Conservation (phyloP, 1,284 basidiomycete species). For the Naganishia albida region DNA sequence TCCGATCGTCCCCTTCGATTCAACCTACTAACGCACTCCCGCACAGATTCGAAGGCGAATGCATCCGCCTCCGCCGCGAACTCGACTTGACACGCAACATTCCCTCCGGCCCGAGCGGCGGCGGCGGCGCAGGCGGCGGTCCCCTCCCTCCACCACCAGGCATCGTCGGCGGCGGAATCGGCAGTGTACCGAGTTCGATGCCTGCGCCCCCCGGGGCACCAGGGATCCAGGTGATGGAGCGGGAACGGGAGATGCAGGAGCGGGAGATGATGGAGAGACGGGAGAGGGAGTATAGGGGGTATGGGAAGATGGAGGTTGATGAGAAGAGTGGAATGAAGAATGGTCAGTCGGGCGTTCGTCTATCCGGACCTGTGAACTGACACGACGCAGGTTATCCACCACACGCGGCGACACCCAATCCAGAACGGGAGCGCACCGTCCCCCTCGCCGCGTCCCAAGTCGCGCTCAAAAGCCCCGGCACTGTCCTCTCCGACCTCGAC, state of each 20-base stretch:
- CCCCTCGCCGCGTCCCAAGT: constrained; percentile 5
- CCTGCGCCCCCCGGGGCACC: constrained; percentile 35
- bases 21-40: neutral
- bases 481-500: constrained; percentile 56
- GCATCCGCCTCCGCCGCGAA: constrained; percentile 66
- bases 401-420: constrained; percentile 12
- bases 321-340: constrained; percentile 31
- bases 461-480: constrained; percentile 39
- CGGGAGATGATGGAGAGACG: constrained; percentile 37
- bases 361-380: neutral
- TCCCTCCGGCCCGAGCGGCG: constrained; percentile 44
- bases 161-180: constrained; percentile 31
- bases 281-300: constrained; percentile 44
- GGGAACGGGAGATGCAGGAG: constrained; percentile 44
- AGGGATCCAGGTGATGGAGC: constrained; percentile 19
- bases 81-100: constrained; percentile 58
- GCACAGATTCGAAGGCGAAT: constrained; percentile 68
- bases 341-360: constrained; percentile 4
- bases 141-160: constrained; percentile 38
- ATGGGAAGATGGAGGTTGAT: constrained; percentile 36
- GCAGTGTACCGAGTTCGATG: constrained; percentile 30
- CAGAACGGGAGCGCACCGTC: constrained; percentile 17
- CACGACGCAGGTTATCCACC: constrained; percentile 12
- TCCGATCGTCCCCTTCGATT: constrained; percentile 13
- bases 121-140: constrained; percentile 43